Evolutionary conservation across 2,329 filamentous ascomycete species (phyloP).

Genomic region (Colletotrichum orbiculare): DNA sequence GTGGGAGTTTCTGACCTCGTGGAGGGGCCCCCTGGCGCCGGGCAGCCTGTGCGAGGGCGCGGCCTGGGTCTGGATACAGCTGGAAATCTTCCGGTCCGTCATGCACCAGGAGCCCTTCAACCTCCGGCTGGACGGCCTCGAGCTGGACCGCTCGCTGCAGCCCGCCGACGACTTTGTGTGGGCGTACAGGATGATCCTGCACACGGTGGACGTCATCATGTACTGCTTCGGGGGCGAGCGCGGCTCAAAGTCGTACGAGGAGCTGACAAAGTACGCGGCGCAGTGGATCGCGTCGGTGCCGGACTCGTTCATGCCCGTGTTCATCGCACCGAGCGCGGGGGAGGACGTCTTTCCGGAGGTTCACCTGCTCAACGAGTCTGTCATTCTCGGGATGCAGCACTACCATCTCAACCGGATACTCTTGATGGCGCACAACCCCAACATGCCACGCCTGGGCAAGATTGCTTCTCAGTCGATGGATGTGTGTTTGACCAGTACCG

Average conservation of each 20-base stretch:
- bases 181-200: conserved; percentile 40
- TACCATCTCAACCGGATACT: conserved; percentile 43
- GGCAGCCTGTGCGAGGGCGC: background rate
- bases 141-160: conserved; percentile 4
- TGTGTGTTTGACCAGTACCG: conserved; percentile 37
- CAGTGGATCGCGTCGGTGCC: conserved; percentile 41
- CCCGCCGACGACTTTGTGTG: conserved; percentile 15
- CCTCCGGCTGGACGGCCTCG: background rate
- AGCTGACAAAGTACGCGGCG: conserved; percentile 37
- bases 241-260: conserved; percentile 37
- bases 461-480: conserved; percentile 7
- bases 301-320: conserved; percentile 41
- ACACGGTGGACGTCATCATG: conserved; percentile 39
- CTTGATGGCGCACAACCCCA: conserved; percentile 44
- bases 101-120: conserved; percentile 16
- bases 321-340: conserved; percentile 1
- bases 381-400: conserved; percentile 43
- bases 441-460: conserved; percentile 40
- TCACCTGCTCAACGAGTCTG: conserved; percentile 39
- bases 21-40: background rate
- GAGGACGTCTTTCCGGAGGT: conserved; percentile 7
- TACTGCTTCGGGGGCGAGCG: conserved; percentile 42
- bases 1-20: conserved; percentile 5
- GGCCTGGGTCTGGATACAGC: conserved; percentile 6
- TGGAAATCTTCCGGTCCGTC: conserved; percentile 13